phyloP scores from a whole-genome alignment of 495 filamentous ascomycete genomes.

The Hypoxylon fragiforme region DNA sequence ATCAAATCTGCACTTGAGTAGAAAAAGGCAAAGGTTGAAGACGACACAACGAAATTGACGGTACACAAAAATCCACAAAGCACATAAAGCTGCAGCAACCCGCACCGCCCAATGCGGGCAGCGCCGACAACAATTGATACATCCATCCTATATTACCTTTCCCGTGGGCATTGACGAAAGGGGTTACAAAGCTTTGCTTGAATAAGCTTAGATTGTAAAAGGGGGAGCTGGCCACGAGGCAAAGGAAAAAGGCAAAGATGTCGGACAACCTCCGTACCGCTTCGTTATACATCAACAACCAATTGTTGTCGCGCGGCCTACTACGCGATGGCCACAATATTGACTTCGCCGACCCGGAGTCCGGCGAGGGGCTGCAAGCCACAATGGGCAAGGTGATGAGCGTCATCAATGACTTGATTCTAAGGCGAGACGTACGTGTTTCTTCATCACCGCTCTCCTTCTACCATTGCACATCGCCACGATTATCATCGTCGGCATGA shows the following conservation, averaged over 20 bases:
- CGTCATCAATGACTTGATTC: slow-evolving; percentile 87
- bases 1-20: no score
- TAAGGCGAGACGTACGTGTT: slow-evolving; percentile 73
- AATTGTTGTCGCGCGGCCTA: slow-evolving; percentile 85
- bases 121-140: slow-evolving; percentile 3
- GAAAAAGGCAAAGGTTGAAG: no score
- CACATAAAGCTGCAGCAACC: slow-evolving; percentile 6
- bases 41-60: no score
- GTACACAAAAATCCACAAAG: no score
- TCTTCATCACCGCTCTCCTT: not conserved
- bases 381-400: slow-evolving; percentile 89
- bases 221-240: slow-evolving; percentile 66
- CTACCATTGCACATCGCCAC: no score
- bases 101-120: slow-evolving; percentile 14
- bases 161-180: not conserved
- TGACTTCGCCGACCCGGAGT: slow-evolving; percentile 78
- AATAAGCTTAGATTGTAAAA: not conserved
- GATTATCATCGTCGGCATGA: no score
- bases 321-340: slow-evolving; percentile 82
- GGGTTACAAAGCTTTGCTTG: not conserved
- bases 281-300: slow-evolving; percentile 94
- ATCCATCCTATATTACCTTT: slow-evolving; percentile 5
- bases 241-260: no score
- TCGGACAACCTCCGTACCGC: slow-evolving; percentile 79
- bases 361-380: slow-evolving; percentile 62